Evolutionary conservation across 768 basidiomycete species (phyloP).

Genomic region (Clitopilus passeckerianus): DNA sequence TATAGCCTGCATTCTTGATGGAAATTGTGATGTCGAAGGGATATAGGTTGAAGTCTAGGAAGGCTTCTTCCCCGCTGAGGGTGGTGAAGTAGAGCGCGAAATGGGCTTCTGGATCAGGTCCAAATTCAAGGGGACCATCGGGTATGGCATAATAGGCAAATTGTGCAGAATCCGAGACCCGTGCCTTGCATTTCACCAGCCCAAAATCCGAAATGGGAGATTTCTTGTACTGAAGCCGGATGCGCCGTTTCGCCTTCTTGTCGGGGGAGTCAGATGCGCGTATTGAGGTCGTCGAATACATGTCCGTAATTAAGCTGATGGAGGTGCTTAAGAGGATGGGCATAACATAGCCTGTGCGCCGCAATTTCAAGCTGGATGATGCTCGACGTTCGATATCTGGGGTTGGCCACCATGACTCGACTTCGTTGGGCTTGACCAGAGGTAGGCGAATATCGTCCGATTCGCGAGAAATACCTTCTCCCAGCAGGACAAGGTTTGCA

Average conservation of each 20-base stretch:
- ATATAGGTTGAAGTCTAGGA: conserved; percentile 26
- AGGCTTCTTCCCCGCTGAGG: conserved; percentile 23
- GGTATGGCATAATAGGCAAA: conserved; percentile 18
- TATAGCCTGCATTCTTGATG: neutral
- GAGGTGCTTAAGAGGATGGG: conserved; percentile 25
- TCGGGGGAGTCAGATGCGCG: conserved; percentile 5
- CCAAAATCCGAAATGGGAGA: conserved; percentile 32
- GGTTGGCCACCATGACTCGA: neutral
- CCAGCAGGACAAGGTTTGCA: conserved; percentile 23
- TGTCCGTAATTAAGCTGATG: conserved; percentile 26
- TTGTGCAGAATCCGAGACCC: conserved; percentile 20
- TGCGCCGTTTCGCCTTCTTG: conserved; percentile 15
- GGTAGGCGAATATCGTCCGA: conserved; percentile 3
- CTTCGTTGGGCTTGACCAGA: neutral
- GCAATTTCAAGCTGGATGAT: conserved; percentile 25
- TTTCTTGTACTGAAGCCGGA: conserved; percentile 22
- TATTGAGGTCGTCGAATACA: conserved; percentile 32
- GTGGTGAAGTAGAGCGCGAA: conserved; percentile 35
- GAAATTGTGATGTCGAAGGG: conserved; percentile 19
- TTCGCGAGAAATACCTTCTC: conserved; percentile 12
- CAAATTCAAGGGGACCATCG: conserved; percentile 12
- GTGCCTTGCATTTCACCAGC: conserved; percentile 19
- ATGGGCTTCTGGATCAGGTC: conserved; percentile 30
- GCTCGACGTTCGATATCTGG: conserved; percentile 3
- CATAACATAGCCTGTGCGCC: conserved; percentile 26